Percentiles rank a stretch among this genome's conserved stretches.
These are phyloP conservation scores for Glycine latifolia DNA, from an alignment of 306 rosid species.

Conservation along the genomic window DNA sequence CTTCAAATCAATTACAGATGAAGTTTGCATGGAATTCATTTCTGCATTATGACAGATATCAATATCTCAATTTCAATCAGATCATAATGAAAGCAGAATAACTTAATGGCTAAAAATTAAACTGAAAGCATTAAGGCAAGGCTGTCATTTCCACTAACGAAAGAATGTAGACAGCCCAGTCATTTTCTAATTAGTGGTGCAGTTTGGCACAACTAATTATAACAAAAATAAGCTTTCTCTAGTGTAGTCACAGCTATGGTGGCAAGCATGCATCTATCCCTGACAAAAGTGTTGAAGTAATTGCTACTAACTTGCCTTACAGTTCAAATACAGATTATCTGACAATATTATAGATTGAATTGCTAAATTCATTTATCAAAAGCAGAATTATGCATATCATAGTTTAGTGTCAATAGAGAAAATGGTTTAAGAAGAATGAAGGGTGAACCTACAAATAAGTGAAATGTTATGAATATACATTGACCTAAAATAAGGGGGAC, in stretches of 20 bases:
- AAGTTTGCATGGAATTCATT: conserved; percentile 68
- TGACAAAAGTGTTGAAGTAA: conserved; percentile 11
- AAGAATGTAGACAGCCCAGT: background rate
- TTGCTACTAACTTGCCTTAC: conserved; percentile 13
- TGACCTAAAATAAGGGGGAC: background rate
- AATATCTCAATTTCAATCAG: conserved; percentile 29
- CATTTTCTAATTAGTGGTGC: conserved; percentile 17
- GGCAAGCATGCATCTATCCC: conserved; percentile 10
- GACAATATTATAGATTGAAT: conserved; percentile 9
- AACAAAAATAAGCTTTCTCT: conserved; percentile 4
- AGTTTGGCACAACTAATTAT: conserved; percentile 6
- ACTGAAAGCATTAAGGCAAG: conserved; percentile 16
- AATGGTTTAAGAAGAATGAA: conserved; percentile 25
- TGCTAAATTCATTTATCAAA: background rate
- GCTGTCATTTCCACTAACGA: background rate
- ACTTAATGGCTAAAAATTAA: conserved; percentile 9
- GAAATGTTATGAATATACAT: conserved; percentile 17
- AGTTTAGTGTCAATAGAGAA: conserved; percentile 1
- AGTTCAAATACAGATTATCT: background rate
- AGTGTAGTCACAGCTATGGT: conserved; percentile 3
- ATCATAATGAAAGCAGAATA: background rate
- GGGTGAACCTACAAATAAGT: background rate
- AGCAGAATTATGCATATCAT: conserved; percentile 17
- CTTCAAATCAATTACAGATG: conserved; percentile 65
- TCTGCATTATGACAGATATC: conserved; percentile 60